Conservation (phyloP, 371 early-diverging fungal genomes). For the Saksenaea vasiformis region DNA sequence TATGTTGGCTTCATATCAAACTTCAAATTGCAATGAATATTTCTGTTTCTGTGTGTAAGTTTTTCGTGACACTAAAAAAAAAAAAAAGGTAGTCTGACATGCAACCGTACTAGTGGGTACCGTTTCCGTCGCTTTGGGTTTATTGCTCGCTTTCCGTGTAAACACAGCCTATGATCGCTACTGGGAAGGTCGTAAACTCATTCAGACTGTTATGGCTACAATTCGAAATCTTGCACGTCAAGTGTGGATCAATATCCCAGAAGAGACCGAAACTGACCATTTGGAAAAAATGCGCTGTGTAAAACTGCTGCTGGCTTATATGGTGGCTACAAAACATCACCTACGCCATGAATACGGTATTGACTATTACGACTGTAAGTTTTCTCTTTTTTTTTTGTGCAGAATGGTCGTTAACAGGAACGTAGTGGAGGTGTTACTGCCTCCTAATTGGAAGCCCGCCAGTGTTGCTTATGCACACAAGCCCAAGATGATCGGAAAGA, state of each 20-base stretch:
- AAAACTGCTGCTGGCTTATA: slow-evolving; percentile 72
- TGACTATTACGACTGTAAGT: slow-evolving; percentile 41
- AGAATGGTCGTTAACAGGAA: slow-evolving; percentile 41
- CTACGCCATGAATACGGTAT: slow-evolving; percentile 68
- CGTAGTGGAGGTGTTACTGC: slow-evolving; percentile 81
- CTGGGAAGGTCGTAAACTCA: slow-evolving; percentile 72
- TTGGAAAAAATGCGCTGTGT: slow-evolving; percentile 72
- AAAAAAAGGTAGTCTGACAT: background rate
- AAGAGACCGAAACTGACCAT: slow-evolving; percentile 45
- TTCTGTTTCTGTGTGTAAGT: slow-evolving; percentile 45
- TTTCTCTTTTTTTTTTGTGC: background rate
- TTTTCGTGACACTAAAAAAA: background rate
- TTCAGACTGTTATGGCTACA: slow-evolving; percentile 61
- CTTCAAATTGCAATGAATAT: slow-evolving; percentile 27
- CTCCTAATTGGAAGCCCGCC: slow-evolving; percentile 46
- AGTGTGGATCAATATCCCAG: slow-evolving; percentile 65
- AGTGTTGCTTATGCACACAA: slow-evolving; percentile 41
- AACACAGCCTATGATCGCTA: slow-evolving; percentile 82
- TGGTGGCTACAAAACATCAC: slow-evolving; percentile 71
- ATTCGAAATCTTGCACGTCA: slow-evolving; percentile 65
- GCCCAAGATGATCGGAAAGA: slow-evolving; percentile 85
- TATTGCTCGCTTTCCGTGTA: slow-evolving; percentile 79
- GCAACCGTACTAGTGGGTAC: slow-evolving; percentile 37
- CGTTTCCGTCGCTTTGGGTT: slow-evolving; percentile 67
- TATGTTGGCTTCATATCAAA: slow-evolving; percentile 30